These are phyloP conservation scores for Metschnikowia continentalis DNA, from an alignment of 805 yeast species.

Conservation along the genomic window DNA sequence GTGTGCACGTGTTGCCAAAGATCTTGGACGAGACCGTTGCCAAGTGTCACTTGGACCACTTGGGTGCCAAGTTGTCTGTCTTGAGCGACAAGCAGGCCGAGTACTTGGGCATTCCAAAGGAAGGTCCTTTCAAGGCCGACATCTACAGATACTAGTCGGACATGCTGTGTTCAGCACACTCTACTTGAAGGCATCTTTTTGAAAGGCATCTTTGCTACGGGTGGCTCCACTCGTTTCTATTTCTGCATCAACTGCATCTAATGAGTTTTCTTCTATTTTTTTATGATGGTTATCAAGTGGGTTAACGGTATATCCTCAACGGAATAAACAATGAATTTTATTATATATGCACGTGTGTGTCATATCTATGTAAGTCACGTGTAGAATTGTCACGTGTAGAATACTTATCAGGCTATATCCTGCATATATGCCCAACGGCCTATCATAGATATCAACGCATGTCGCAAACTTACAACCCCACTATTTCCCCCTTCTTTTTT, in stretches of 20 bases:
- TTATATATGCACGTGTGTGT: not conserved
- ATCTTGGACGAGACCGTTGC: slow-evolving; percentile 98
- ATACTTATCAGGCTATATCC: no score
- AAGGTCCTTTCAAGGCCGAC: slow-evolving; percentile 98
- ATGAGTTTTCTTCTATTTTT: slow-evolving; percentile 22
- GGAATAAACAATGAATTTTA: slow-evolving; percentile 23
- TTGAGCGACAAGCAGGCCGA: slow-evolving; percentile 82
- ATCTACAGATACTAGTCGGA: slow-evolving; percentile 87
- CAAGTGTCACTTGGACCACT: slow-evolving; percentile 89
- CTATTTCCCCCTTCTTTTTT: no score
- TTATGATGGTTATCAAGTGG: slow-evolving; percentile 22
- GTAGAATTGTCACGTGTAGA: no score
- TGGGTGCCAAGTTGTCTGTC: slow-evolving; percentile 81
- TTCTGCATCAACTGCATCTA: slow-evolving; percentile 47
- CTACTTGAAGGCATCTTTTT: slow-evolving; percentile 14
- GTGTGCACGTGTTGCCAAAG: slow-evolving; percentile 97
- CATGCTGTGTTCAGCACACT: not conserved
- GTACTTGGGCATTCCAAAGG: slow-evolving; percentile 84
- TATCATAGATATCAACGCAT: no score
- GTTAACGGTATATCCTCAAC: slow-evolving; percentile 36
- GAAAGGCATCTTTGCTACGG: slow-evolving; percentile 5
- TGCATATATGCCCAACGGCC: no score
- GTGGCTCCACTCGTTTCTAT: slow-evolving; percentile 17
- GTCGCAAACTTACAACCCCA: no score
- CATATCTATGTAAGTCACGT: no score